Conservation (phyloP, 2,329 filamentous ascomycete genomes). For the Alternaria ethzedia region DNA sequence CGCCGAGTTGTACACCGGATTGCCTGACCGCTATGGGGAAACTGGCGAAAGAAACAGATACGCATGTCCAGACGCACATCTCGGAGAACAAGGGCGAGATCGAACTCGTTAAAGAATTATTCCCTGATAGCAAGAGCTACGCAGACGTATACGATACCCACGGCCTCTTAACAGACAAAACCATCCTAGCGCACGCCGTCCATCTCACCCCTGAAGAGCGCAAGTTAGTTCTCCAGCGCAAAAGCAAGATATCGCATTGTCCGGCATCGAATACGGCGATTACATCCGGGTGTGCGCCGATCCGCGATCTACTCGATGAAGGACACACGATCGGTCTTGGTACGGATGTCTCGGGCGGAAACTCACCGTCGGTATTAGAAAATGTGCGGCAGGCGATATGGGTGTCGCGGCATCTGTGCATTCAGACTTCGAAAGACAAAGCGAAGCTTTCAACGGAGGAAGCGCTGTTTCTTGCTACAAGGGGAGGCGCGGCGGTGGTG, state of each 20-base stretch:
- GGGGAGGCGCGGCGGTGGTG: conserved; percentile 84
- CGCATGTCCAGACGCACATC: conserved; percentile 88
- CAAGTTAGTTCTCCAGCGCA: conserved; percentile 64
- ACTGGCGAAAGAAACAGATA: conserved; percentile 66
- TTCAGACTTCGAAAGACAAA: conserved; percentile 51
- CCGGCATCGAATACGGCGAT: conserved; percentile 85
- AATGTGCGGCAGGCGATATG: conserved; percentile 82
- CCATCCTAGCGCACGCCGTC: conserved; percentile 84
- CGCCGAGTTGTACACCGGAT: conserved; percentile 59
- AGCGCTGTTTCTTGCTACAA: conserved; percentile 82
- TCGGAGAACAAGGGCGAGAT: conserved; percentile 82
- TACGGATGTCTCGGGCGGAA: conserved; percentile 90
- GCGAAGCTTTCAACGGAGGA: conserved; percentile 83
- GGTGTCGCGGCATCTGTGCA: conserved; percentile 74
- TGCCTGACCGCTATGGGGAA: conserved; percentile 69
- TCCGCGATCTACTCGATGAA: conserved; percentile 74
- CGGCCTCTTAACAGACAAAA: conserved; percentile 72
- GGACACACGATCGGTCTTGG: conserved; percentile 84
- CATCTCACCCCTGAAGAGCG: conserved; percentile 75
- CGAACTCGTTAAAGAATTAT: conserved; percentile 74
- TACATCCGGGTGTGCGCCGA: conserved; percentile 77
- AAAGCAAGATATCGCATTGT: conserved; percentile 80
- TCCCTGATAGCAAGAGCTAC: conserved; percentile 67
- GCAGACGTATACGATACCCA: conserved; percentile 78
- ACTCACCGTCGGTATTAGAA: conserved; percentile 79